Base-by-base conservation (phyloP, 805 yeast genomes). In the Vanderwaltozyma yarrowii region DNA sequence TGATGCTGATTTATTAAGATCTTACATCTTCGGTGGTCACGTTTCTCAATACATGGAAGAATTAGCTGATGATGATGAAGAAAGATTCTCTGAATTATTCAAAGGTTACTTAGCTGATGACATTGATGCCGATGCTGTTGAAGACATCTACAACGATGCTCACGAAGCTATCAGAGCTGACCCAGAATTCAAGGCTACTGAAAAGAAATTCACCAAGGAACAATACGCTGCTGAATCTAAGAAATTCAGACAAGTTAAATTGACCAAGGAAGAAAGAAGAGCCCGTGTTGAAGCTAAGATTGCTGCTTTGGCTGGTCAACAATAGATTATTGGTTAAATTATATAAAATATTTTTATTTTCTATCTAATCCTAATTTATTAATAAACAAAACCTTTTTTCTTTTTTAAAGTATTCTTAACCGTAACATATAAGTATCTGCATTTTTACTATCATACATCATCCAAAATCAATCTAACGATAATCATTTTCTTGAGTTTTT, bases 1-100 rank as follows among this genome's bases (percentile, higher is more conserved):
- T 62, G 98, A 92, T 67, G 86, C 96, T 61, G 98, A 92, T 67
- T 71, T 78, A 58, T 80, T 92, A 70, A 86, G 96, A 86, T 86
- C 85, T 74, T 92, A 92, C 94, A 92, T 92, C 78, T 82, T 89
- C 67, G 97, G 95, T 77, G 97, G 97, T 71, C 98, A 92, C 83
- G 88, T 92, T 65, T 80, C 98, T 65, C 97, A 92, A 79, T 92
- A 92, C 92, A 92, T 92, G 96, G 98, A 92, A 79, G 97, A 89
- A 78, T 84, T 92, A 69, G 89, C 92, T 70, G 98, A 92, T 65
- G 98, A 89, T 70, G 98, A 89, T 82, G 98, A 89, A 78, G 98
- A 89, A 79, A 89, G 92, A 76, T 89, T 79, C 95, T 79, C 80
- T 71, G 78, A 84, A 66, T 77, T 89, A 67, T 89, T 89, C 94